Conservation (phyloP, 257 asterid species). For the Lycium ferocissimum region DNA sequence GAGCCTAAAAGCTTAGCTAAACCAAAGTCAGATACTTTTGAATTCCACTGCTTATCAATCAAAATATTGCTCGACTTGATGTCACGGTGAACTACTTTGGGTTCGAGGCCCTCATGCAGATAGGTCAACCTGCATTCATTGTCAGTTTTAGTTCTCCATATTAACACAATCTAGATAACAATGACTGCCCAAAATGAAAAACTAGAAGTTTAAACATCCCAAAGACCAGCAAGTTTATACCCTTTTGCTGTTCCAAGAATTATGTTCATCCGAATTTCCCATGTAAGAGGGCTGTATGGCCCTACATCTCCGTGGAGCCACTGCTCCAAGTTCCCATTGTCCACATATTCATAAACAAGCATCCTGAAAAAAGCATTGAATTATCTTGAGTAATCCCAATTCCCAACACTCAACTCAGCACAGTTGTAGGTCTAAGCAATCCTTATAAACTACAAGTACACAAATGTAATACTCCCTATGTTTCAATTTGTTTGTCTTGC, state of each 20-base stretch:
- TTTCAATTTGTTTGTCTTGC: no score
- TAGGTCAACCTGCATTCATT: constrained; percentile 39
- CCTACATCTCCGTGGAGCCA: constrained; percentile 51
- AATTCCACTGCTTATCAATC: constrained; percentile 41
- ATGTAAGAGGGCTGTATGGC: constrained; percentile 41
- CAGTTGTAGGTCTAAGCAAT: background rate
- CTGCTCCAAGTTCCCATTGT: constrained; percentile 46
- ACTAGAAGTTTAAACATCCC: no score
- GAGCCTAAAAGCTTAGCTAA: constrained; percentile 45
- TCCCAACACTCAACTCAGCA: constrained; percentile 13
- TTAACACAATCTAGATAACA: background rate
- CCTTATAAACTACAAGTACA: background rate
- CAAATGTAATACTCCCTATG: background rate
- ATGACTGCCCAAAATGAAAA: background rate
- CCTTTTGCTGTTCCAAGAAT: constrained; percentile 47
- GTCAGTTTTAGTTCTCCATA: background rate
- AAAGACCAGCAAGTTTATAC: constrained; percentile 10
- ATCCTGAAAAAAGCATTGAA: constrained; percentile 35
- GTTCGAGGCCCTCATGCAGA: constrained; percentile 49
- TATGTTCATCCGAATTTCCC: constrained; percentile 45
- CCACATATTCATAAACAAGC: constrained; percentile 50
- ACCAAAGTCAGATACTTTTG: constrained; percentile 48
- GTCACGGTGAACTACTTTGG: constrained; percentile 48
- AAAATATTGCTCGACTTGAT: constrained; percentile 48
- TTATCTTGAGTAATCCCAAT: background rate